A percentile compares a stretch with the other conserved stretches of the same genome.
These are phyloP conservation scores for Senna siamea DNA, from an alignment of 306 rosid species.

Conservation along the genomic window DNA sequence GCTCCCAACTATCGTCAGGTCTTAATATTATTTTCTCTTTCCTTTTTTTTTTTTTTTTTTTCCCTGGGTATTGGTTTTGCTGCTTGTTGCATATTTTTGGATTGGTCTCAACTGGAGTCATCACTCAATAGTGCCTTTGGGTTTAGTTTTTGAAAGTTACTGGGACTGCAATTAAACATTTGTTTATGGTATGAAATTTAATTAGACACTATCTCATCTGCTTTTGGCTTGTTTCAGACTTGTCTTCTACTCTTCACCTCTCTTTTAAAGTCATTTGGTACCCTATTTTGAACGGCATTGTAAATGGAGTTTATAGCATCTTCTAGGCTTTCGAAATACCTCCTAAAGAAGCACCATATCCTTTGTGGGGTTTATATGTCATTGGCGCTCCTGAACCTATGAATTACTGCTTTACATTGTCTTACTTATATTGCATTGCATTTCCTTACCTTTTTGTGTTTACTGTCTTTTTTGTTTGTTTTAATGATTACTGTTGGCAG, in stretches of 20 bases:
- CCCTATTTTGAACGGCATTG: background rate
- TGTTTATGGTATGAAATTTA: background rate
- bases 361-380: background rate
- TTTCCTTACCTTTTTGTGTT: too few species aligned
- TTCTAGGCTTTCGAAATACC: background rate
- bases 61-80: background rate
- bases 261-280: background rate
- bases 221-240: background rate
- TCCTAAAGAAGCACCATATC: background rate
- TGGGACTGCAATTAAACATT: background rate
- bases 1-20: slow-evolving; percentile 98
- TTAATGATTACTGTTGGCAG: slow-evolving; percentile 33
- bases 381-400: background rate
- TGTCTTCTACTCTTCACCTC: background rate
- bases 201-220: background rate
- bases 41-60: background rate
- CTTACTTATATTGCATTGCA: background rate
- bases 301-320: background rate
- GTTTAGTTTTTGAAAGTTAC: background rate
- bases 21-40: background rate
- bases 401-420: background rate
- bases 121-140: background rate
- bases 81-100: background rate
- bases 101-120: slow-evolving; percentile 8
- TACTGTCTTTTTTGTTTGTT: too few species aligned